Evolutionary conservation across 2,329 filamentous ascomycete genomes (phyloP).

Genomic region (Xylariomycetidae sp.): DNA sequence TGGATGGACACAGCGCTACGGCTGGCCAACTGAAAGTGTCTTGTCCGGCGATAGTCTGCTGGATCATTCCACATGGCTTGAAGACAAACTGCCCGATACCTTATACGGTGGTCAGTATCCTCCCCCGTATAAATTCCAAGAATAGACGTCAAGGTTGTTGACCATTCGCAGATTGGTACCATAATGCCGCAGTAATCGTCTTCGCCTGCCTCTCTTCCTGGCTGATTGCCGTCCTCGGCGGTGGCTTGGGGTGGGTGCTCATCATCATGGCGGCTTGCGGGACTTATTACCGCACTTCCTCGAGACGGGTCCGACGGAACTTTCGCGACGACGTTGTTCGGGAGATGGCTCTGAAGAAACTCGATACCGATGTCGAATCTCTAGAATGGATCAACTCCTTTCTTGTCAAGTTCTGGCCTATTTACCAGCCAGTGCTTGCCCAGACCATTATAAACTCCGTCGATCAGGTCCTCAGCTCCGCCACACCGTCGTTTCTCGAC

Average conservation of each 20-base stretch:
- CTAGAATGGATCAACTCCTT: slow-evolving; percentile 99
- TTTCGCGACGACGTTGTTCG: slow-evolving; percentile 91
- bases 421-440: slow-evolving; percentile 90
- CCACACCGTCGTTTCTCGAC: slow-evolving; percentile 88
- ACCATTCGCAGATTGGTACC: slow-evolving; percentile 87
- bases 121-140: no score
- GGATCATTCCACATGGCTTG: slow-evolving; percentile 85
- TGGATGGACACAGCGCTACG: slow-evolving; percentile 87
- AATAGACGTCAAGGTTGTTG: no score
- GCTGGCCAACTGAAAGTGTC: slow-evolving; percentile 56
- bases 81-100: slow-evolving; percentile 78
- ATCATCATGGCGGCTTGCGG: slow-evolving; percentile 88
- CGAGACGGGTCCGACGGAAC: slow-evolving; percentile 89
- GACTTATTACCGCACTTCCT: slow-evolving; percentile 94
- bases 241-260: slow-evolving; percentile 88
- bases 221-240: slow-evolving; percentile 83
- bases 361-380: slow-evolving; percentile 88
- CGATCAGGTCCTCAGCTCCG: slow-evolving; percentile 89
- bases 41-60: slow-evolving; percentile 64
- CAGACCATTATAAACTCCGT: slow-evolving; percentile 90
- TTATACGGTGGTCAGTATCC: slow-evolving; percentile 83
- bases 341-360: slow-evolving; percentile 77
- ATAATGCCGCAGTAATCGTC: slow-evolving; percentile 89
- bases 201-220: slow-evolving; percentile 90
- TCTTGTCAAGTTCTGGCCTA: slow-evolving; percentile 98